Conservation (phyloP, 2,329 filamentous ascomycete genomes). For the Trichophyton rubrum region DNA sequence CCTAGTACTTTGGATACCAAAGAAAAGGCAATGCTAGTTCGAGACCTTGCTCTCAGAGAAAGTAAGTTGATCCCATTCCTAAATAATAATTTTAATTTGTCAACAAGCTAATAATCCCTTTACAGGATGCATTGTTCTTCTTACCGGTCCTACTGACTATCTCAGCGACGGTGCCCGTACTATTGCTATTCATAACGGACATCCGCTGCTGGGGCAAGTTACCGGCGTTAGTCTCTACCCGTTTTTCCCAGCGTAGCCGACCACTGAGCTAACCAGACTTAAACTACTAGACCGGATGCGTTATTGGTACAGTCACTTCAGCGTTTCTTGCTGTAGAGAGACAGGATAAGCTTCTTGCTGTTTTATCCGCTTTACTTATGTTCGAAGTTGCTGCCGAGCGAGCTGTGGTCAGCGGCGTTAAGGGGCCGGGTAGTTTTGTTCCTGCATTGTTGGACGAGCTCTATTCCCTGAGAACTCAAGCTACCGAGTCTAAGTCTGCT, state of each 20-base stretch:
- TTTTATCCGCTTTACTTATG: conserved; percentile 59
- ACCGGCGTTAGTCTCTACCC: conserved; percentile 27
- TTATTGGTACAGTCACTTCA: conserved; percentile 68
- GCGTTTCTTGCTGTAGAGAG: conserved; percentile 55
- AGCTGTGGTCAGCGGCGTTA: conserved; percentile 48
- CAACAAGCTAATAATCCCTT: not conserved
- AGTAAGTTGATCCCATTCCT: conserved; percentile 23
- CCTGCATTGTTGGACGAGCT: conserved; percentile 70
- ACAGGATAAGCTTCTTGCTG: conserved; percentile 57
- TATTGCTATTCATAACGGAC: conserved; percentile 61
- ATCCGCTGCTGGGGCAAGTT: conserved; percentile 42
- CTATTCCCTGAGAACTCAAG: conserved; percentile 29
- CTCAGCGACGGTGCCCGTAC: conserved; percentile 61
- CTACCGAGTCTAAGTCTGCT: not conserved
- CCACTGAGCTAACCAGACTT: not conserved
- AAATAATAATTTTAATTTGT: not conserved
- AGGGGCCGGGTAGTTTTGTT: conserved; percentile 75
- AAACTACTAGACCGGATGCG: conserved; percentile 57
- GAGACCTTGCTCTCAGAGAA: conserved; percentile 53
- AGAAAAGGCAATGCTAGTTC: conserved; percentile 52
- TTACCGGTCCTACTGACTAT: conserved; percentile 70
- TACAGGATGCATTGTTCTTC: conserved; percentile 52
- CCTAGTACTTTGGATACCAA: conserved; percentile 40
- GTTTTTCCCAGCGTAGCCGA: not conserved
- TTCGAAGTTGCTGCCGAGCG: conserved; percentile 67